Percentiles rank a stretch among this genome's conserved stretches.
These are phyloP conservation scores for Hypoxylon lenormandii DNA, from an alignment of 495 filamentous ascomycete species.

Conservation along the genomic window DNA sequence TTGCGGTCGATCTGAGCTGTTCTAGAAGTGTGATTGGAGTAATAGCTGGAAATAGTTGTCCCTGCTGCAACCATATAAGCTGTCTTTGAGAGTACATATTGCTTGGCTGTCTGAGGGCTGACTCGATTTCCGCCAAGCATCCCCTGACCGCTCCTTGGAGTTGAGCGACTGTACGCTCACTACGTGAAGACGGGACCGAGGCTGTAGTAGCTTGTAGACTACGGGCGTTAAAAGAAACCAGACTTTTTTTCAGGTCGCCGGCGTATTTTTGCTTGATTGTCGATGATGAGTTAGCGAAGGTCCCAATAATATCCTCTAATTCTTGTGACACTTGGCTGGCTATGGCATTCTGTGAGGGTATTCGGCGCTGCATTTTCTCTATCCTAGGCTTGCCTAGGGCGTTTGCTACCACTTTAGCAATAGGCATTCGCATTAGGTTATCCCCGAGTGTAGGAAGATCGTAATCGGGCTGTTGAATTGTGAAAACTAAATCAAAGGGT, in stretches of 20 bases:
- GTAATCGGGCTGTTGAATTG: conserved; percentile 18
- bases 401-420: conserved; percentile 1
- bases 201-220: not conserved
- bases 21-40: conserved; percentile 65
- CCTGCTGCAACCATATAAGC: conserved; percentile 61
- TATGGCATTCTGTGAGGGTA: not conserved
- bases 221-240: conserved; percentile 5
- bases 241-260: conserved; percentile 24
- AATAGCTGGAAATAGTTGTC: conserved; percentile 65
- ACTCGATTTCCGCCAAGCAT: conserved; percentile 11
- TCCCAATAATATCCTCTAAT: conserved; percentile 24
- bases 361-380: not conserved
- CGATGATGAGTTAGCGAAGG: conserved; percentile 24
- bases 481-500: conserved; percentile 10
- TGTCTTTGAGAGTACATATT: conserved; percentile 14
- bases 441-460: conserved; percentile 12
- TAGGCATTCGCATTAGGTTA: conserved; percentile 22
- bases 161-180: conserved; percentile 33
- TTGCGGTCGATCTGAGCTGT: conserved; percentile 60
- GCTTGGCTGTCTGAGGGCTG: conserved; percentile 24
- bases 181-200: not conserved
- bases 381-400: not conserved
- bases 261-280: conserved; percentile 45
- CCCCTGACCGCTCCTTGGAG: conserved; percentile 47
- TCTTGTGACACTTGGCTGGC: conserved; percentile 1